Base-by-base conservation (phyloP, 805 yeast genomes). In the Monosporozyma aquatica region DNA sequence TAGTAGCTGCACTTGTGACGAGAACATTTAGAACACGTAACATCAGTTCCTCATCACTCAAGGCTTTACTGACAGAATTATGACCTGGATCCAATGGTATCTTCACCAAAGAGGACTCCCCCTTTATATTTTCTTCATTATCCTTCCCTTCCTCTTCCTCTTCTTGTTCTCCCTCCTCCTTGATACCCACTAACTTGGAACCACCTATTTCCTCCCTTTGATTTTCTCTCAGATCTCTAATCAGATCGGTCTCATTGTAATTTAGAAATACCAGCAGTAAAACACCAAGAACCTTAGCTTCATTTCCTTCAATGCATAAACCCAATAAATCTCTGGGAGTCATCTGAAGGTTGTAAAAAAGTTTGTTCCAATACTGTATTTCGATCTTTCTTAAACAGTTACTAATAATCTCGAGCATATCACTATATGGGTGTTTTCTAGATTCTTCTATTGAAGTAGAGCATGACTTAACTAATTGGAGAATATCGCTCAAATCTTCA, bases 341-440 rank as follows among this genome's bases (percentile, higher is more conserved):
- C 49, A 59, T 52, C 27, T 47, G 33, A 14, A 59, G 40, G 33
- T 48, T 49, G 10, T 43, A 36, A 38, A 59, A 61, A 14, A 61
- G 41, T 8, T 42, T 45, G 21, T 53, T 55, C 66, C 66, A 61
- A 40, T 58, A 56, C 41, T 56, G 53, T 1, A 44, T 49, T 38
- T 62, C 67, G 24, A 60, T 60, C 41, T 62, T 62, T 37, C 67
- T 49, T 34, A 62, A 38, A 42, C 65, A 59, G 26, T 61, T 61
- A 42, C 64, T 55, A 6, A 60, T 47, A n/a, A 62, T 59, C 24
- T 56, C 63, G 5, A 62, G 46, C 51, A 55, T 45, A 36, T 48
- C 54, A 21, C 45, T 43, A 14, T 43, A 17, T 15, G 41, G 40
- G 28, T 52, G 49, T 14, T 32, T 37, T 18, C 38, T 35, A 5